These are phyloP conservation scores for Linnemannia schmuckeri DNA, from an alignment of 192 early-diverging fungal species.

Conservation along the genomic window DNA sequence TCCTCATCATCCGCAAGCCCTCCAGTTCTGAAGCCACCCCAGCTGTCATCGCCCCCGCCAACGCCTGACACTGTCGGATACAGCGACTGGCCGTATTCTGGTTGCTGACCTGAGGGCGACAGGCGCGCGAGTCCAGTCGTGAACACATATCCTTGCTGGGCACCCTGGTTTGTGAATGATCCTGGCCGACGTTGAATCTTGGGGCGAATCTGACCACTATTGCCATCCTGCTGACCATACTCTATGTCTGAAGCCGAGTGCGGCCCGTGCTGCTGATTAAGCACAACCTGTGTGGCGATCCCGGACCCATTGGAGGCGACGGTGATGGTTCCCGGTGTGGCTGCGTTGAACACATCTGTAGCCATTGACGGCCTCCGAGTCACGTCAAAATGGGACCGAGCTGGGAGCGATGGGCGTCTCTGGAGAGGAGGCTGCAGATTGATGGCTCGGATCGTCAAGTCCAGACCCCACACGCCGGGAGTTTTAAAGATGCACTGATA, in stretches of 20 bases:
- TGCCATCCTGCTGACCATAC: background rate
- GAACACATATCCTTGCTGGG: conserved; percentile 37
- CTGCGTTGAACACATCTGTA: background rate
- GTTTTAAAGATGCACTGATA: conserved; percentile 54
- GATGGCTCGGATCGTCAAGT: conserved; percentile 36
- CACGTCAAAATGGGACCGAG: background rate
- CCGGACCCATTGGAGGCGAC: conserved; percentile 42
- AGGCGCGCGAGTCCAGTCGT: background rate
- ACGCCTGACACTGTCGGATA: conserved; percentile 9
- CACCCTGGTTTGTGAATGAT: conserved; percentile 14
- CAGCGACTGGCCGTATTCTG: background rate
- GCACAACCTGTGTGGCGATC: conserved; percentile 23
- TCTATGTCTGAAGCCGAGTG: background rate
- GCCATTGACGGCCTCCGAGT: background rate
- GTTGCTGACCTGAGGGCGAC: background rate
- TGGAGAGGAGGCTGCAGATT: conserved; percentile 25
- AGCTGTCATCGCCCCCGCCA: background rate
- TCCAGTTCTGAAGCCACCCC: background rate
- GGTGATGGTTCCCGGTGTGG: background rate
- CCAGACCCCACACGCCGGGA: conserved; percentile 48
- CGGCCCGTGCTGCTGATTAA: background rate
- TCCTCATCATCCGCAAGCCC: background rate
- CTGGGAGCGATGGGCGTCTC: background rate
- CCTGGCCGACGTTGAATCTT: conserved; percentile 38
- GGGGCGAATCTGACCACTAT: conserved; percentile 3